Percentiles rank a stretch among this genome's conserved stretches.
Evolutionary conservation across 768 basidiomycete species (phyloP).

Genomic region (Agaricus bisporus): DNA sequence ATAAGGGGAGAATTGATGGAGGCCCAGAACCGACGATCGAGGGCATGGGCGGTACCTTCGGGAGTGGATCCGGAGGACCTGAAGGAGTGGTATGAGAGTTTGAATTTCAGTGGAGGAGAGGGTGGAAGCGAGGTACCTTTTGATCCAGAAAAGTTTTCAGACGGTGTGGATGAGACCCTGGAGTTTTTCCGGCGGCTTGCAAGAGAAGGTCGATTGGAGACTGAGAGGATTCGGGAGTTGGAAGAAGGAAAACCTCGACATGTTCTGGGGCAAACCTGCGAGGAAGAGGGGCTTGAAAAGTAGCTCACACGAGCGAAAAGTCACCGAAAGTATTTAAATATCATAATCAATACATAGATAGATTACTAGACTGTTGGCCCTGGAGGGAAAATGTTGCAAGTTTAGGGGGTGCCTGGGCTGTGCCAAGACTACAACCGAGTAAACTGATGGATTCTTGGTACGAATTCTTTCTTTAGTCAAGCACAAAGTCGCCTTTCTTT

Average conservation of each 20-base stretch:
- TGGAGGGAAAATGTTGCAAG: neutral
- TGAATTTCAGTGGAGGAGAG: constrained; percentile 34
- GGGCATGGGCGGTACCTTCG: constrained; percentile 41
- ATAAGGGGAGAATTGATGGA: constrained; percentile 30
- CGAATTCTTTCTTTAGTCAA: no score
- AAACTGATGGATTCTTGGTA: constrained; percentile 6
- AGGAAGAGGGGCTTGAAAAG: neutral
- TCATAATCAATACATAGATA: no score
- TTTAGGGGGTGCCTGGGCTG: neutral
- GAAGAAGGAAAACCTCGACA: constrained; percentile 41
- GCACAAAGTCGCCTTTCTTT: neutral
- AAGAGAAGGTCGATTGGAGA: constrained; percentile 35
- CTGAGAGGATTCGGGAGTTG: constrained; percentile 25
- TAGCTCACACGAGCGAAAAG: neutral
- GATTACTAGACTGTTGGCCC: neutral
- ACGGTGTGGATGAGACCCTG: constrained; percentile 26
- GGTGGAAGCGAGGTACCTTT: constrained; percentile 20
- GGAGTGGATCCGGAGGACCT: constrained; percentile 38
- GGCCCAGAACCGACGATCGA: constrained; percentile 37
- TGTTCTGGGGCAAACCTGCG: constrained; percentile 25
- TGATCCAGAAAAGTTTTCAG: constrained; percentile 28
- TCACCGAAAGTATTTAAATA: no score
- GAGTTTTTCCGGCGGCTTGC: constrained; percentile 40
- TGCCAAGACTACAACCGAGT: neutral
- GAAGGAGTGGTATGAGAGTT: constrained; percentile 35